Conservation (phyloP, 148 eudicot species). For the Dysphania ambrosioides region DNA sequence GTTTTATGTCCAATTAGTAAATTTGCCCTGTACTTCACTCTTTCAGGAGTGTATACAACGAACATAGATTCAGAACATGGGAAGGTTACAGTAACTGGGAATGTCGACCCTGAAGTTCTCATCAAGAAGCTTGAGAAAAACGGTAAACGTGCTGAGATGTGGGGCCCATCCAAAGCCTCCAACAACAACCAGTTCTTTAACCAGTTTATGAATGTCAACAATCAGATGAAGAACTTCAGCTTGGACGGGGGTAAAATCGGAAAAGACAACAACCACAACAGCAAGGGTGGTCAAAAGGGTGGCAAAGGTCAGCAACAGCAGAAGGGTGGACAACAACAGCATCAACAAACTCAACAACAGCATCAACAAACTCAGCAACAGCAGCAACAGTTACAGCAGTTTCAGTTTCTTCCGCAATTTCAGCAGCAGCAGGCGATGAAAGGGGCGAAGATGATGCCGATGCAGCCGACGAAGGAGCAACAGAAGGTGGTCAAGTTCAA, state of each 20-base stretch:
- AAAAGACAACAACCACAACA: conserved; percentile 27
- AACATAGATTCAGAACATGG: conserved; percentile 68
- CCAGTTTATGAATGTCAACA: conserved; percentile 31
- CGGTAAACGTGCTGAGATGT: conserved; percentile 86
- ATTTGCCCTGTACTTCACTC: too few relatives aligned
- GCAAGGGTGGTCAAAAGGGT: conserved; percentile 30
- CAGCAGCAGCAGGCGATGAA: conserved; percentile 39
- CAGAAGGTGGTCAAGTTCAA: conserved; percentile 62
- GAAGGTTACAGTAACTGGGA: conserved; percentile 76
- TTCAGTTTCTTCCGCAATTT: conserved; percentile 36
- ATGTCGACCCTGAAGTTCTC: conserved; percentile 57
- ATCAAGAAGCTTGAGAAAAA: conserved; percentile 64
- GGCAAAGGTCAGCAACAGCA: conserved; percentile 32
- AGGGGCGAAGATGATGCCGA: conserved; percentile 30
- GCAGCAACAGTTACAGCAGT: conserved; percentile 24
- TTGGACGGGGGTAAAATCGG: conserved; percentile 43
- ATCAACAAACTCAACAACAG: conserved; percentile 3
- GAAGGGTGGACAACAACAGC: conserved; percentile 22
- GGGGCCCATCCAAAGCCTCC: conserved; percentile 41
- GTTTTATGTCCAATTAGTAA: too few relatives aligned
- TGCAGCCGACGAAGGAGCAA: conserved; percentile 49
- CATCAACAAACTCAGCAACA: conserved; percentile 17
- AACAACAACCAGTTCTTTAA: conserved; percentile 29
- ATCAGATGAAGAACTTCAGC: conserved; percentile 51
- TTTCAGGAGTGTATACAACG: conserved; percentile 54